Base-by-base conservation (phyloP, 129 eudicot genomes). In the Erigeron canadensis region DNA sequence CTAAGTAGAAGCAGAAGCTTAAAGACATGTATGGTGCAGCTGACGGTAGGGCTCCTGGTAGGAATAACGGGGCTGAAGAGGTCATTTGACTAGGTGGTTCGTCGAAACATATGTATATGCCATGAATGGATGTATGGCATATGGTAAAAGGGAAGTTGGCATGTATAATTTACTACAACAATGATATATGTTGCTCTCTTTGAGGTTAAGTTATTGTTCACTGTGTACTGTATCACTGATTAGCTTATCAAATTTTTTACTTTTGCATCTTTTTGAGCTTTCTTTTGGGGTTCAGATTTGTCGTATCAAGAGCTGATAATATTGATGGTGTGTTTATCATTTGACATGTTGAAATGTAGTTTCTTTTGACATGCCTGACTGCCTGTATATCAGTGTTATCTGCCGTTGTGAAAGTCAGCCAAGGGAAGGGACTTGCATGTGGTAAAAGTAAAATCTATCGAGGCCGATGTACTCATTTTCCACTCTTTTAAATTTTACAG, bases 31-130 rank as follows among this genome's bases (percentile, higher is more conserved):
- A 94, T 48, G 99, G 84, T 46, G 82, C 72, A 9, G 75, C 74
- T 39, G 58, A 56, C 6, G 85, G 75, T 39, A 74, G 80, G 60
- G 77, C 64, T 37, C 57, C 81, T n/a, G 72, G 41, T 56, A 77
- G 86, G 80, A 79, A 75, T 57, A 84, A 82, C 38, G 83, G 96
- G 38, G 83, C 85, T 3, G 96, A 93, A 72, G 96, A 89, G 82
- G 96, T 92, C 42, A 86, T 92, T 55, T 83, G 98, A 39, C 94
- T 92, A 3, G 98, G 98, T 72, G 96, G 51, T 85, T 28, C 40
- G 4, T 28, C 34, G 2, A n/a, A 13, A 23, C 61, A 15, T 1
- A 28, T n/a, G 4, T 13, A 43, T 8, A 28, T 18, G 4, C 34
- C 23, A 44, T 44, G 17, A 44, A 42, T 44, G 17, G 8, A 75